These are phyloP conservation scores for Daldinia sp. DNA, from an alignment of 2,329 filamentous ascomycete species.

Conservation along the genomic window DNA sequence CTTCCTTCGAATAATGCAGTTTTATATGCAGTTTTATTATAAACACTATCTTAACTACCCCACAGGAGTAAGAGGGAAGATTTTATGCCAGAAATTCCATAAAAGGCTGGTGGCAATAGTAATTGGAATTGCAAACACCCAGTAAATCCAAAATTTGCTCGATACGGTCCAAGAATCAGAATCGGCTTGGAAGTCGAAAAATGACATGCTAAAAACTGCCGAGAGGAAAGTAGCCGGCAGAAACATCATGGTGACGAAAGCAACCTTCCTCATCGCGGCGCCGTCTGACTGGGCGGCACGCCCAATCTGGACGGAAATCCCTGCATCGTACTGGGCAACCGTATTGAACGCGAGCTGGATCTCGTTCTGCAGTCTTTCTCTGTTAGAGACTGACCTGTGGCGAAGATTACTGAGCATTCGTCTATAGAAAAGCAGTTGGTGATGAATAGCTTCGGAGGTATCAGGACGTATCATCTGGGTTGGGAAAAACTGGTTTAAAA, in stretches of 20 bases:
- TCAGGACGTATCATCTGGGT: neutral
- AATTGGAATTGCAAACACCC: constrained; percentile 30
- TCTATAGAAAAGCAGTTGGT: constrained; percentile 47
- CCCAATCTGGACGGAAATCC: constrained; percentile 51
- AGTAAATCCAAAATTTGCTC: constrained; percentile 46
- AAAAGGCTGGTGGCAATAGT: neutral
- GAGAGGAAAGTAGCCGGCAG: constrained; percentile 61
- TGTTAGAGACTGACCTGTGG: constrained; percentile 50
- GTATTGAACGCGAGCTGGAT: constrained; percentile 61
- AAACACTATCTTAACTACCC: neutral
- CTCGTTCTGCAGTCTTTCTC: constrained; percentile 61
- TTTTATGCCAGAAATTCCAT: constrained; percentile 1
- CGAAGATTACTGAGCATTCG: constrained; percentile 49
- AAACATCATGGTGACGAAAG: constrained; percentile 58
- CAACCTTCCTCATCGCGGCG: constrained; percentile 60
- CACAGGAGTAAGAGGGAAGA: neutral
- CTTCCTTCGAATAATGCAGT: neutral
- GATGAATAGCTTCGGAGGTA: constrained; percentile 39
- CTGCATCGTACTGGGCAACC: constrained; percentile 53
- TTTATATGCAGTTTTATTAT: neutral
- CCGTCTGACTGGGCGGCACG: constrained; percentile 55
- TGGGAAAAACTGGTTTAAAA: constrained; percentile 20
- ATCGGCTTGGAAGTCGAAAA: constrained; percentile 48
- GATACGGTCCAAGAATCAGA: constrained; percentile 40
- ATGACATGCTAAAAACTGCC: constrained; percentile 57